Conservation (phyloP, 495 filamentous ascomycete genomes). For the Hypoxylon trugodes region DNA sequence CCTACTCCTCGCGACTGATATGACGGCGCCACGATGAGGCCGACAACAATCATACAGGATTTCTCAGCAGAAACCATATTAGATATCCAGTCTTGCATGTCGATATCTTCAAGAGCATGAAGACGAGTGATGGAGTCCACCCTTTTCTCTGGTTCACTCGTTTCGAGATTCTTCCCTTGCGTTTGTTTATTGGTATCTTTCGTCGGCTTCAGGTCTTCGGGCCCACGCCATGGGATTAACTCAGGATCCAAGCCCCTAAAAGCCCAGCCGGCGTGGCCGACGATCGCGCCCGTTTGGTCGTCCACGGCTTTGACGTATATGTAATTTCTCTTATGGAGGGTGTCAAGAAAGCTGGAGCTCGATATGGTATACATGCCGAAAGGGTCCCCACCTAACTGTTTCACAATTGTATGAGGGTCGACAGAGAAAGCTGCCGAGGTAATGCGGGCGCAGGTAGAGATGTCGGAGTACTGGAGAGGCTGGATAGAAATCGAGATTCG, state of each 20-base stretch:
- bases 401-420: conserved; percentile 31
- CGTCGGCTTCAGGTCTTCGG: conserved; percentile 5
- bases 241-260: conserved; percentile 21
- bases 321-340: conserved; percentile 21
- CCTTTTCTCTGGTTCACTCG: not conserved
- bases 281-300: conserved; percentile 14
- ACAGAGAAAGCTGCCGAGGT: conserved; percentile 23
- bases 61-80: conserved; percentile 33
- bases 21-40: conserved; percentile 34
- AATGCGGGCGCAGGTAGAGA: conserved; percentile 13
- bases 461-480: conserved; percentile 24
- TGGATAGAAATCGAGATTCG: conserved; percentile 18
- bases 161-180: not conserved
- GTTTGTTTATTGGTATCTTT: not conserved
- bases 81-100: conserved; percentile 36
- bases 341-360: conserved; percentile 9
- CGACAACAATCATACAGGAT: conserved; percentile 39
- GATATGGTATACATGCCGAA: conserved; percentile 28
- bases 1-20: conserved; percentile 50
- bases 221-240: conserved; percentile 16
- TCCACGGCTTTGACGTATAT: conserved; percentile 39
- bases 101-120: conserved; percentile 32
- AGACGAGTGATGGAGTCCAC: conserved; percentile 35
- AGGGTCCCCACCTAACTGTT: conserved; percentile 22
- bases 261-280: conserved; percentile 36